Conservation (phyloP, 2,329 filamentous ascomycete genomes). For the Fusarium austroafricanum region DNA sequence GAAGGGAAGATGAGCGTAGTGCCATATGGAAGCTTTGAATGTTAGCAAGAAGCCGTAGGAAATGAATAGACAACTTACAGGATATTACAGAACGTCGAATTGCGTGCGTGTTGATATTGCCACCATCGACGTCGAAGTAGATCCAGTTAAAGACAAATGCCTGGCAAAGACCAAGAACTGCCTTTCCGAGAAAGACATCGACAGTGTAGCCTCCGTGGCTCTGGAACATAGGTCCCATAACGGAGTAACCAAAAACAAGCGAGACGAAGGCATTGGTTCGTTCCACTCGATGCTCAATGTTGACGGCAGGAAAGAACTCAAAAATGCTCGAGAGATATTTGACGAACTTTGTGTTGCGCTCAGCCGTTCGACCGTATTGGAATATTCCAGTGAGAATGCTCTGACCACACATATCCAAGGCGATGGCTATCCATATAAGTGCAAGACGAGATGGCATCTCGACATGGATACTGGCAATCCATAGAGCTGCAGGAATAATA, state of each 20-base stretch:
- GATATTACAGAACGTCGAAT: conserved; percentile 64
- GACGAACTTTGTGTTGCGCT: conserved; percentile 34
- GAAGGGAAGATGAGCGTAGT: conserved; percentile 68
- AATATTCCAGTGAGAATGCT: conserved; percentile 57
- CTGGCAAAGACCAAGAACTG: conserved; percentile 67
- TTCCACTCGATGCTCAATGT: conserved; percentile 75
- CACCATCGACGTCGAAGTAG: conserved; percentile 71
- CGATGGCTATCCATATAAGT: conserved; percentile 67
- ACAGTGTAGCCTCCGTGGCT: conserved; percentile 58
- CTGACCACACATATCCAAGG: conserved; percentile 63
- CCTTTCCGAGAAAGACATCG: conserved; percentile 72
- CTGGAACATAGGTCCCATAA: conserved; percentile 71
- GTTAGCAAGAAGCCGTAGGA: conserved; percentile 10
- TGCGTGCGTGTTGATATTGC: conserved; percentile 68
- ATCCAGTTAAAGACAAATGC: conserved; percentile 72
- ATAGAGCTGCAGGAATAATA: conserved; percentile 63
- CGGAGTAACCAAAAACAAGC: conserved; percentile 72
- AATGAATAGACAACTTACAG: conserved; percentile 47
- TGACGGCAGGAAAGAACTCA: conserved; percentile 71
- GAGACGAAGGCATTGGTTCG: conserved; percentile 73
- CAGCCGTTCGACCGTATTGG: conserved; percentile 44
- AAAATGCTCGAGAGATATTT: conserved; percentile 55
- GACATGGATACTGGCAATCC: conserved; percentile 70
- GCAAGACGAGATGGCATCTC: conserved; percentile 65
- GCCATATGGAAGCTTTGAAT: conserved; percentile 62